phyloP scores from a whole-genome alignment of 306 rosid species.

The Vigna nakashimae region DNA sequence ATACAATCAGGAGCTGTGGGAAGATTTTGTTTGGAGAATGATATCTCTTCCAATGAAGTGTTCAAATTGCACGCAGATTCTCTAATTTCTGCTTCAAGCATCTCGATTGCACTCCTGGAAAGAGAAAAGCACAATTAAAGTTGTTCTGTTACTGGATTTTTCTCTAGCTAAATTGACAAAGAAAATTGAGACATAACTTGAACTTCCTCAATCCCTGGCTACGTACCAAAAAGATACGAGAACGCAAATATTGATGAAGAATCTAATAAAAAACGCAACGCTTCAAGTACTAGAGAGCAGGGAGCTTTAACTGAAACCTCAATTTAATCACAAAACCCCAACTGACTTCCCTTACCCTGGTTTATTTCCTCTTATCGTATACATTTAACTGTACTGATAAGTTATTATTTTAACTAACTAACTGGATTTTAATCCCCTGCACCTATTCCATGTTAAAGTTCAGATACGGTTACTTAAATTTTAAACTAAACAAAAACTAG shows the following conservation, averaged over 20 bases:
- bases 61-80: constrained; percentile 52
- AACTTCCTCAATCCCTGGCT: not conserved
- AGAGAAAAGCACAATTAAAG: not conserved
- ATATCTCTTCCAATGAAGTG: constrained; percentile 48
- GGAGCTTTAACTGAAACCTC: not conserved
- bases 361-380: not conserved
- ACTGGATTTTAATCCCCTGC: not conserved
- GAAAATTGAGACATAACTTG: not conserved
- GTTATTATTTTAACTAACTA: not conserved
- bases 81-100: constrained; percentile 75
- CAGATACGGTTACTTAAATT: not conserved
- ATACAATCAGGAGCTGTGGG: constrained; percentile 44
- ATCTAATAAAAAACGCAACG: not conserved
- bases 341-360: not conserved
- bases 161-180: constrained; percentile 5
- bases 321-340: not conserved
- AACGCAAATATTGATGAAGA: not conserved
- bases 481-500: not conserved
- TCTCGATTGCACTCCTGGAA: constrained; percentile 87
- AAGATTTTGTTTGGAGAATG: constrained; percentile 48
- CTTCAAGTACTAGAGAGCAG: not conserved
- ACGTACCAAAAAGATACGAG: not conserved
- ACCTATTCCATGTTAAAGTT: constrained; percentile 6
- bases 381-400: not conserved
- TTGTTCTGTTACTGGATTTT: constrained; percentile 15